A percentile compares a stretch with the other conserved stretches of the same genome.
Conservation (phyloP, 1,139 yeast species). For the Yamadazyma sp. region DNA sequence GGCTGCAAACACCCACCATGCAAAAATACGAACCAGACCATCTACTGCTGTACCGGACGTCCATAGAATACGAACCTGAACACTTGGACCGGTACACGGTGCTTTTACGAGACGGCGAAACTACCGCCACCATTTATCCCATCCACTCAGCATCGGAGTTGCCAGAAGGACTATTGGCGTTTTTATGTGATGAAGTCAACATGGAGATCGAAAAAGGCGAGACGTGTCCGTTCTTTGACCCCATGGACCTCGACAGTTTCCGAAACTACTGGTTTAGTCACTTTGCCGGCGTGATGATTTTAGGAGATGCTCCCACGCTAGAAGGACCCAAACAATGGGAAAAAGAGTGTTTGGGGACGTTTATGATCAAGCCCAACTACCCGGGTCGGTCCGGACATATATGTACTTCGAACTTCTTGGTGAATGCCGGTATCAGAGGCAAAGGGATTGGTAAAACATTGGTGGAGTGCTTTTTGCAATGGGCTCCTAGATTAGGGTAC, state of each 20-base stretch:
- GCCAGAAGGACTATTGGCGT: constrained; percentile 77
- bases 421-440: constrained; percentile 90
- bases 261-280: constrained; percentile 84
- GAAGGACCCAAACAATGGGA: constrained; percentile 78
- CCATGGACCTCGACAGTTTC: constrained; percentile 70
- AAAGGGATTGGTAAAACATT: constrained; percentile 87
- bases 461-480: constrained; percentile 78
- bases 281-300: constrained; percentile 82
- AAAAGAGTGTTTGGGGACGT: constrained; percentile 83
- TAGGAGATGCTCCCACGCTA: constrained; percentile 66
- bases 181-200: constrained; percentile 87
- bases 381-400: constrained; percentile 93
- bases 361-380: constrained; percentile 80
- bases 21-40: constrained; percentile 5
- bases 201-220: constrained; percentile 91
- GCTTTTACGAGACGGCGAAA: constrained; percentile 80
- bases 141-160: constrained; percentile 61
- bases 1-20: constrained; percentile 3
- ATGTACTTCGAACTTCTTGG: constrained; percentile 87
- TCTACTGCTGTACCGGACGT: neutral
- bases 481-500: constrained; percentile 91
- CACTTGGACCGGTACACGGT: constrained; percentile 56
- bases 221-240: constrained; percentile 80
- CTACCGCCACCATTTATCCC: constrained; percentile 91
- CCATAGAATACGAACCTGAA: constrained; percentile 32